These are phyloP conservation scores for Pleurotus tuoliensis DNA, from an alignment of 768 basidiomycete genomes.

Conservation along the genomic window DNA sequence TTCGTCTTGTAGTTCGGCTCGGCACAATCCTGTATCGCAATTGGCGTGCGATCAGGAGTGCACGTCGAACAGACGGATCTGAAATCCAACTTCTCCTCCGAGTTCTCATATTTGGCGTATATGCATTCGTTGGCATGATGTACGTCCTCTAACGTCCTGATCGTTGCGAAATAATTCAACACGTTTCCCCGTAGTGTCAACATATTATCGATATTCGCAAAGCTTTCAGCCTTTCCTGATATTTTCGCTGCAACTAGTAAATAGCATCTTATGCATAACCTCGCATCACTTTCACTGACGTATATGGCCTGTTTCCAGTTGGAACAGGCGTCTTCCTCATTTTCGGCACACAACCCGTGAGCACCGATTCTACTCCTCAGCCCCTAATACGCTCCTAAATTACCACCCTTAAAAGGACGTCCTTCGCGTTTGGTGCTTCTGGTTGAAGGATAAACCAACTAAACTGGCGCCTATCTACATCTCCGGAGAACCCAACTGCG, in stretches of 20 bases:
- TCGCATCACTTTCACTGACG: neutral
- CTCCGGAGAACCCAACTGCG: constrained; percentile 1
- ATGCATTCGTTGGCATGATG: constrained; percentile 29
- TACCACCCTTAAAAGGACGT: constrained; percentile 22
- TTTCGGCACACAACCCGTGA: constrained; percentile 32
- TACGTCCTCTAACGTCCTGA: constrained; percentile 13
- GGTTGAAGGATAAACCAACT: constrained; percentile 13
- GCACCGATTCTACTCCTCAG: constrained; percentile 3
- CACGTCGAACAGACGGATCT: constrained; percentile 20
- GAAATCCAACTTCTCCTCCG: constrained; percentile 26
- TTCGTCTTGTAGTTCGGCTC: constrained; percentile 21
- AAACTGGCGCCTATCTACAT: constrained; percentile 1
- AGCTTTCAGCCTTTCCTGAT: constrained; percentile 20
- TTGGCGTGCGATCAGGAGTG: constrained; percentile 26
- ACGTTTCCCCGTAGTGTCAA: constrained; percentile 19
- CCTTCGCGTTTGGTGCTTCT: constrained; percentile 30
- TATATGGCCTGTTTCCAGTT: constrained; percentile 14
- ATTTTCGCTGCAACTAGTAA: constrained; percentile 31
- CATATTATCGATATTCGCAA: constrained; percentile 22
- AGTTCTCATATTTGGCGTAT: constrained; percentile 29
- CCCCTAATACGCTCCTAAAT: neutral
- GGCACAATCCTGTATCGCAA: constrained; percentile 25
- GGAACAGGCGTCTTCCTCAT: constrained; percentile 32
- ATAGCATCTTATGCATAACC: neutral
- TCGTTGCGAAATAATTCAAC: neutral